phyloP scores from a whole-genome alignment of 306 rosid species.

The Malus domestica region ASM211411v1 NC_041798.1:21086001-21086500 shows the following conservation, averaged over 20 bases:
- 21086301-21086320: rapidly evolving
- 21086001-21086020: slow-evolving; percentile 12
- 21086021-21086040: not conserved
- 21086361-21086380: too few relatives aligned
- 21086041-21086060: not conserved
- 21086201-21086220: too few relatives aligned
- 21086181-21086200: not conserved
- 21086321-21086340: rapidly evolving
- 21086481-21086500: not conserved
- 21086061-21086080: not conserved
- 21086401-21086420: too few relatives aligned
- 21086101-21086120: slow-evolving; percentile 7
- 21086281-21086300: not conserved
- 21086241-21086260: not conserved
- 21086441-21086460: too few relatives aligned
- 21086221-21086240: too few relatives aligned
- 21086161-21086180: not conserved
- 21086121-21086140: slow-evolving; percentile 41
- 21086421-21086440: too few relatives aligned
- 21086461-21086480: too few relatives aligned
- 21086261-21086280: not conserved
- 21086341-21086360: not conserved
- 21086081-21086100: not conserved
- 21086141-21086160: slow-evolving; percentile 33
- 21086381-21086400: too few relatives aligned